Conservation (phyloP, 129 eudicot genomes). For the Ambrosia artemisiifolia region DNA sequence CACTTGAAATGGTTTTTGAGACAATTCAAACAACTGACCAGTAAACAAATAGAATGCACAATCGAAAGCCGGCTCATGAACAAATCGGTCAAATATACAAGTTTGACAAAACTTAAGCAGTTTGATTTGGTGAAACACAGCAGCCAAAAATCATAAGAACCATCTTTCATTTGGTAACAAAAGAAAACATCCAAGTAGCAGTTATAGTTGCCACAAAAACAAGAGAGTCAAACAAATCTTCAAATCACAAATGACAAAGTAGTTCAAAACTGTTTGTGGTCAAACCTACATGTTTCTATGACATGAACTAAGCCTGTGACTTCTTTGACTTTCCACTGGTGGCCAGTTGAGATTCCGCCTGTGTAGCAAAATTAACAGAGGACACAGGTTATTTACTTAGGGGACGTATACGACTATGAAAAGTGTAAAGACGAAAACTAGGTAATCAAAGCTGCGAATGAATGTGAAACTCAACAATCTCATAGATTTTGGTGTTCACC, state of each 20-base stretch:
- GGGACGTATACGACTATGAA: no score
- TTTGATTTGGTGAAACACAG: background rate
- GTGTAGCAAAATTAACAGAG: background rate
- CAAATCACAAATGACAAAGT: background rate
- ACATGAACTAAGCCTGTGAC: conserved; percentile 2
- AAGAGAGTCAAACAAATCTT: background rate
- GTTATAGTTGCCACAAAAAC: background rate
- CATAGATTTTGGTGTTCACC: no score
- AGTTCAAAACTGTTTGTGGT: conserved; percentile 5
- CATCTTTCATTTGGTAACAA: background rate
- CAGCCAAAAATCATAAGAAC: background rate
- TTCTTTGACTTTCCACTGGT: conserved; percentile 26
- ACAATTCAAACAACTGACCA: background rate
- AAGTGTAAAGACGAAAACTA: no score
- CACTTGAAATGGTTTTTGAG: background rate
- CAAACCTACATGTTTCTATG: background rate
- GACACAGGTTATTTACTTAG: no score
- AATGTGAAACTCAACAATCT: no score
- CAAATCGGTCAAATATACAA: no score
- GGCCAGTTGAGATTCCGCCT: conserved; percentile 21
- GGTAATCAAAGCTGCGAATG: no score
- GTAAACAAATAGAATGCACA: no score
- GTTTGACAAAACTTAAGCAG: no score
- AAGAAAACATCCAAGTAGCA: background rate
- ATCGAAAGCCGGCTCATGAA: no score